Evolutionary conservation across 306 rosid species (phyloP), one percentile per base, ranked within the genome.

Genomic region (Hylodesmum podocarpum): DNA sequence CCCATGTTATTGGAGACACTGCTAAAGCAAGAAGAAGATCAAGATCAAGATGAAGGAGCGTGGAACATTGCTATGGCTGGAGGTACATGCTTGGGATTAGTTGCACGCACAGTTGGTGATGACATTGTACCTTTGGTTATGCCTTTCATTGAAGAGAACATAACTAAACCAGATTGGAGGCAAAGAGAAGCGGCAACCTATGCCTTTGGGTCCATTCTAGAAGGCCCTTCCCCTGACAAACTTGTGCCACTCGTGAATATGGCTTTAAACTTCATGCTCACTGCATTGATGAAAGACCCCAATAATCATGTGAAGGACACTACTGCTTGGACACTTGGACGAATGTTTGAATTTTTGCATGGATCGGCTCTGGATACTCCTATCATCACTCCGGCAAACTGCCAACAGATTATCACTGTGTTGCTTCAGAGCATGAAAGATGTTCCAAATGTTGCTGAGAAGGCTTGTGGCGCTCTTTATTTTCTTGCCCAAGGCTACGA

Each of bases 11-110:
- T 94, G 78, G 98, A 94, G 81, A 90, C 98, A 0, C 84, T 94
- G 14, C 88, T 90, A 7, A 94, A 91, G 86, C 98, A 94, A 83
- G 97, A 94, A 71, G 97, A 94, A 81, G 97, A 91, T 81, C 98
- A 91, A 74, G 98, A 94, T 87, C 98, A 89, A 75, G 98, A 94
- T 41, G 98, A 94, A 82, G 98, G 96, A 43, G 97, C 98, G 21
- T 94, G 98, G 98, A 94, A 94, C 74, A 90, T 94, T 87, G 98
- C 98, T 47, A 94, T 94, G 98, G 98, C 98, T 75, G 98, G 98
- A 49, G 98, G 98, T 36, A 94, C 98, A 10, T 94, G 98, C 78
- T 80, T 94, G 86, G 97, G 98, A 19, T 82, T 94, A 79, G 96
- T 91, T 82, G 98, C 98, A 66, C 88, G 94, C 2, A 94, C 97